Base-by-base conservation (phyloP, 306 rosid species). In the Cyamopsis tetragonoloba region DNA sequence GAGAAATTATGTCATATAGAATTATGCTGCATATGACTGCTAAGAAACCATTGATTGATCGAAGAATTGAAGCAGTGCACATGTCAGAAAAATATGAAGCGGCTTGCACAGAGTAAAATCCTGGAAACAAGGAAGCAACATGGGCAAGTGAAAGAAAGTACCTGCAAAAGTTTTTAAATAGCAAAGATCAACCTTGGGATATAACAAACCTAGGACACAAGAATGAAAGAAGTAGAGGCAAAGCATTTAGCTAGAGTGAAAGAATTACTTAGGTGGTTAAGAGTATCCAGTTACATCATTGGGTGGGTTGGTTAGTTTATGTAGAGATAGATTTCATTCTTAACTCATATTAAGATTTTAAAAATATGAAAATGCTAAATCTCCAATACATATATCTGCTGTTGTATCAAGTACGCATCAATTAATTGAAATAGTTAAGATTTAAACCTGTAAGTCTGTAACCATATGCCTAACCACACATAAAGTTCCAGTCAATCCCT, bases 131-230 rank as follows among this genome's bases (percentile, higher is more conserved):
- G 80, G 70, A 90, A 71, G 87, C 86, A 78, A 76, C 80, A 74
- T 87, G 88, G 80, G 80, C 95, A 24, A 87, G 88, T 65, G 95
- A 90, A 87, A 89, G 84, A 85, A 72, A 83, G n/a, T 87, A 89
- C 96, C 96, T 89, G 82, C 85, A 85, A 62, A 51, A 77, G 37
- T 61, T 59, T 67, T 65, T 20, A 60, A 14, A 44, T 55, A 14
- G 68, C 50, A 64, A 50, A 66, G 34, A 63, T 71, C 76, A 73
- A 72, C 34, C 35, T 62, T 49, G 56, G 68, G 32, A 44, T 68
- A 59, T 42, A 20, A 5, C 14, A 42, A 6, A 42, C 8, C 24
- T 44, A 44, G 23, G 23, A 17, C 1, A 0, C 19, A 44, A 44
- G 23, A 7, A 44, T 5, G 23, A 44, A 15, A 44, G 7, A 15